phyloP scores from a whole-genome alignment of 306 rosid genomes.

The Castanospermum australe region DNA sequence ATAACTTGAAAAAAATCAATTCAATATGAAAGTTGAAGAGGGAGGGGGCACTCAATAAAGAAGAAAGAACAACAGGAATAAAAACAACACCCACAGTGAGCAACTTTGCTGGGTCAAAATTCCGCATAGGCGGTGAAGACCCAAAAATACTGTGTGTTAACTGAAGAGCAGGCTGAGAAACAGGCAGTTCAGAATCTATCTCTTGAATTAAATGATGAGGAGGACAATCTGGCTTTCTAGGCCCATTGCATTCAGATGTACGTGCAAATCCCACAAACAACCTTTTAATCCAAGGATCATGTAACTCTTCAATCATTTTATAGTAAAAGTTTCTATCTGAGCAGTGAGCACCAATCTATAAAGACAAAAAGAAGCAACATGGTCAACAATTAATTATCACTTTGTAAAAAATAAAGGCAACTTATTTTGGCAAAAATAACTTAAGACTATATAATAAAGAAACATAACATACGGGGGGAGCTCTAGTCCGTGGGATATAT shows the following conservation, averaged over 20 bases:
- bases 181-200: constrained; percentile 76
- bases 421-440: not conserved
- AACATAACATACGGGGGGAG: constrained; percentile 80
- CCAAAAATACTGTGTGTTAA: constrained; percentile 88
- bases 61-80: not conserved
- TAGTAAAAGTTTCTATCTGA: constrained; percentile 81
- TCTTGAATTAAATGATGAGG: constrained; percentile 85
- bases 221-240: constrained; percentile 70
- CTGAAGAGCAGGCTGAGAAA: constrained; percentile 84
- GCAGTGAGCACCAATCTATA: constrained; percentile 75
- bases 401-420: not conserved
- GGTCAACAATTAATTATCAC: constrained; percentile 13
- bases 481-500: constrained; percentile 83
- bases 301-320: constrained; percentile 80
- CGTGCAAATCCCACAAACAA: constrained; percentile 91
- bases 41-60: not conserved
- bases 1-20: constrained; percentile 19
- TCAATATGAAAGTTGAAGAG: not conserved
- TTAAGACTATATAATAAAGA: constrained; percentile 18
- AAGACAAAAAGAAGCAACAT: constrained; percentile 29
- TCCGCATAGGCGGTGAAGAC: constrained; percentile 87
- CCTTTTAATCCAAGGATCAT: constrained; percentile 89
- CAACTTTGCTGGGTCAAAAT: constrained; percentile 98
- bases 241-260: constrained; percentile 87
- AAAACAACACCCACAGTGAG: constrained; percentile 71